phyloP scores from a whole-genome alignment of 345 rosid genomes.

The Brassica rapa region DNA sequence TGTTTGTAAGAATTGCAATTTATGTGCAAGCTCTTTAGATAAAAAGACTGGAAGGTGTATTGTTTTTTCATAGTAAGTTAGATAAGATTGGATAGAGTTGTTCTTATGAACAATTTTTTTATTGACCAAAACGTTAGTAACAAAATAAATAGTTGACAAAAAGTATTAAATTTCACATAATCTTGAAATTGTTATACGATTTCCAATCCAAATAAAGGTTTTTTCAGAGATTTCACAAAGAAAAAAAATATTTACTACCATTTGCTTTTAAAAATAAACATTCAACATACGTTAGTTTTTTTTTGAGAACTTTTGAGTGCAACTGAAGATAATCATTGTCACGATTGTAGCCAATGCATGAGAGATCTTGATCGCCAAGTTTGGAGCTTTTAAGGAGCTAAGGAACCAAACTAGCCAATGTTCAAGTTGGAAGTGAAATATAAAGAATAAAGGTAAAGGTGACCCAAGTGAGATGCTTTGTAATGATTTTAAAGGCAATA shows the following conservation, averaged over 20 bases:
- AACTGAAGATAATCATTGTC: not conserved
- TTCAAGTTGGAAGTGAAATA: constrained; percentile 22
- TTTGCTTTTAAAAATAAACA: not conserved
- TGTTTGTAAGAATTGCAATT: too few relatives aligned
- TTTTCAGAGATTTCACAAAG: not conserved
- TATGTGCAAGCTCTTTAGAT: too few relatives aligned
- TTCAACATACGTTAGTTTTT: not conserved
- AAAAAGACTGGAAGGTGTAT: too few relatives aligned
- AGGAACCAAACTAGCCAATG: constrained; percentile 10
- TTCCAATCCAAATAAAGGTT: not conserved
- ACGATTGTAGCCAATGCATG: constrained; percentile 21
- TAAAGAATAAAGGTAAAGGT: constrained; percentile 42
- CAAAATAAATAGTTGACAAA: too few relatives aligned
- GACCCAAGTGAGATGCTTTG: constrained; percentile 49
- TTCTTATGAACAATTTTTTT: too few relatives aligned
- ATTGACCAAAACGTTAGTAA: too few relatives aligned
- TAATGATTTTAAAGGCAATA: constrained; percentile 65
- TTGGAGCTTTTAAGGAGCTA: constrained; percentile 31
- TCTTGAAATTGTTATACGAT: not conserved
- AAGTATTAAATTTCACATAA: not conserved
- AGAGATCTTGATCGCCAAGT: constrained; percentile 20
- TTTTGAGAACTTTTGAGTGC: not conserved
- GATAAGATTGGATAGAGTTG: too few relatives aligned
- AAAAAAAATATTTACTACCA: not conserved
- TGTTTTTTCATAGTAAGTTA: too few relatives aligned